Percentiles rank a stretch among this genome's conserved stretches.
Evolutionary conservation across 352 stramenopile genomes (phyloP).

Genomic region (Globisporangium cystogenes): DNA sequence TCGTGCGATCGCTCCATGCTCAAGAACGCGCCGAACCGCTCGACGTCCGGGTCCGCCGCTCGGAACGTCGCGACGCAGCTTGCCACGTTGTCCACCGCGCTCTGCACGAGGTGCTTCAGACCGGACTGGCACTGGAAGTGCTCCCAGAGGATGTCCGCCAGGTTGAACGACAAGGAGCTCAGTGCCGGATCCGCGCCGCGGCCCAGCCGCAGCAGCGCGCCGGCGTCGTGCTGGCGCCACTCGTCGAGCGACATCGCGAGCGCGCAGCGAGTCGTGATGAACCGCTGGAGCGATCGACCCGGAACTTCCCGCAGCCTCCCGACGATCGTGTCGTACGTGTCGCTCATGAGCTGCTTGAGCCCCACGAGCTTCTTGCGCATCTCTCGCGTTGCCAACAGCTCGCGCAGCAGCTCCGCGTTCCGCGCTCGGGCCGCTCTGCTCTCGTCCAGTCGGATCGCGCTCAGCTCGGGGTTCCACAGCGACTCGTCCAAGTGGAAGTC

Average conservation of each 20-base stretch:
- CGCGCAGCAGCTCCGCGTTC: conserved; percentile 12
- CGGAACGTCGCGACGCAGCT: conserved; percentile 30
- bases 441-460: conserved; percentile 22
- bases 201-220: background rate
- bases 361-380: conserved; percentile 36
- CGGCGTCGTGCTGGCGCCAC: conserved; percentile 22
- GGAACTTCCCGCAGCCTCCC: conserved; percentile 37
- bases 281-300: conserved; percentile 10
- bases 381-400: conserved; percentile 32
- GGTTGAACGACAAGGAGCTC: conserved; percentile 21
- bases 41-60: conserved; percentile 43
- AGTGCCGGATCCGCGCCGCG: conserved; percentile 6
- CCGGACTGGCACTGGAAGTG: conserved; percentile 67
- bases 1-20: conserved; percentile 35
- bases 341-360: conserved; percentile 66
- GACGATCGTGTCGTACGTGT: conserved; percentile 65
- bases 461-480: conserved; percentile 9
- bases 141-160: conserved; percentile 34
- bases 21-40: conserved; percentile 55
- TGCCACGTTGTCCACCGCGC: conserved; percentile 24
- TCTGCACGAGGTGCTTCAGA: conserved; percentile 47
- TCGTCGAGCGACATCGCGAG: conserved; percentile 46
- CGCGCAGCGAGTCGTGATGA: conserved; percentile 29
- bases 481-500: conserved; percentile 16
- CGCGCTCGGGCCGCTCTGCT: conserved; percentile 7